Conservation (phyloP, 371 early-diverging fungal species). For the Rhizomucor miehei region DNA sequence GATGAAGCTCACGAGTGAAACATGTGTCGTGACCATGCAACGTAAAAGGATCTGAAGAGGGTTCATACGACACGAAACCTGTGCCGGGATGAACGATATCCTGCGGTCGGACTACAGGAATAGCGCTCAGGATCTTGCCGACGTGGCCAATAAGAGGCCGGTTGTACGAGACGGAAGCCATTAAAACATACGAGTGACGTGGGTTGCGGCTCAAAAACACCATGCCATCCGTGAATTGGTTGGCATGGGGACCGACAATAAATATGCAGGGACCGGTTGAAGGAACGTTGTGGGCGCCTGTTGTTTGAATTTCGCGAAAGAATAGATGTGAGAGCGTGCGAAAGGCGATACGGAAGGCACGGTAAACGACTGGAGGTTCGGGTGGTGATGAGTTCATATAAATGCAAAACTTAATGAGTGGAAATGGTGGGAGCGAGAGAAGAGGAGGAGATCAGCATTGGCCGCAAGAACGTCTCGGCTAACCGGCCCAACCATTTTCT, state of each 20-base stretch:
- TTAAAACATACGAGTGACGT: slow-evolving; percentile 79
- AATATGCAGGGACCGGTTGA: slow-evolving; percentile 87
- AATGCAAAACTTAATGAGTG: background rate
- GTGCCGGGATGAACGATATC: slow-evolving; percentile 76
- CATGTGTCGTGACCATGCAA: slow-evolving; percentile 66
- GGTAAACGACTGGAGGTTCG: slow-evolving; percentile 12
- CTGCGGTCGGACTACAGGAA: slow-evolving; percentile 92
- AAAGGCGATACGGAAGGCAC: slow-evolving; percentile 9
- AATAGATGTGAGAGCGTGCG: slow-evolving; percentile 58
- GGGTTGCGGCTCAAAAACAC: slow-evolving; percentile 74
- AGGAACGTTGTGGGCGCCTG: slow-evolving; percentile 87
- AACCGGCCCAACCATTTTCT: no score
- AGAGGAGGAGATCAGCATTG: background rate
- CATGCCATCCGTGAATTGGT: slow-evolving; percentile 94
- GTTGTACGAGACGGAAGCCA: slow-evolving; percentile 83
- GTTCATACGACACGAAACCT: slow-evolving; percentile 69
- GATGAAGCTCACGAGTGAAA: slow-evolving; percentile 67
- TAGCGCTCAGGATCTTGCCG: slow-evolving; percentile 70
- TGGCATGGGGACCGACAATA: slow-evolving; percentile 94
- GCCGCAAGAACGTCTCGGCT: no score
- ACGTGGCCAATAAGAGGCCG: slow-evolving; percentile 80
- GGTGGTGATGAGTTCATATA: slow-evolving; percentile 1
- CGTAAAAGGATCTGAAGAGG: slow-evolving; percentile 57
- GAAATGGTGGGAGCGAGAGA: background rate
- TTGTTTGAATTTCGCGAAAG: slow-evolving; percentile 84